phyloP scores from a whole-genome alignment of 495 filamentous ascomycete genomes.

The Aspergillus cavernicola region DNA sequence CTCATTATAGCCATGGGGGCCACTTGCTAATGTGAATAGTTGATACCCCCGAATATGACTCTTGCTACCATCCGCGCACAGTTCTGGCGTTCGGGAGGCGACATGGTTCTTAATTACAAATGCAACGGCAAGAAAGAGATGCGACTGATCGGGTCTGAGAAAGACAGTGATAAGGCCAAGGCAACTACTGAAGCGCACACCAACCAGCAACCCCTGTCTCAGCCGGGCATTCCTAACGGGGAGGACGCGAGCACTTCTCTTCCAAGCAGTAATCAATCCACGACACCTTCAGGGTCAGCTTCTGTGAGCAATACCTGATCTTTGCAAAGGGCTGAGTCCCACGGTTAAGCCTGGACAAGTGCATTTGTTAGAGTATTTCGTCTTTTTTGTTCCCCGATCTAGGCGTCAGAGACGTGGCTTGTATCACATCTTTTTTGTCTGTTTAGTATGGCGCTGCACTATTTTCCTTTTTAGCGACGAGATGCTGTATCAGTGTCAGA shows the following conservation, averaged over 20 bases:
- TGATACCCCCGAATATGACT: constrained; percentile 72
- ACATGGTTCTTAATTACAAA: constrained; percentile 88
- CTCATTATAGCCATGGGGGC: background rate
- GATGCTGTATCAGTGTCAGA: background rate
- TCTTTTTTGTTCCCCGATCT: background rate
- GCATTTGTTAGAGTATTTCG: background rate
- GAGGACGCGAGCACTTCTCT: constrained; percentile 25
- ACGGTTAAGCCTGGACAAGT: background rate
- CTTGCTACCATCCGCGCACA: constrained; percentile 85
- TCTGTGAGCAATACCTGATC: constrained; percentile 24
- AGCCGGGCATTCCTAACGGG: constrained; percentile 15
- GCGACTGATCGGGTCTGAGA: constrained; percentile 21
- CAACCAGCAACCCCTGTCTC: background rate
- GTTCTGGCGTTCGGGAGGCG: constrained; percentile 87
- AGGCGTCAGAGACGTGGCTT: background rate
- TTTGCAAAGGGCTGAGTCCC: background rate
- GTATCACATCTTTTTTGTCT: background rate
- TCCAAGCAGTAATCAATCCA: constrained; percentile 36
- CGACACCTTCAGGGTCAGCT: constrained; percentile 31
- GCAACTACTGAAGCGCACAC: constrained; percentile 11
- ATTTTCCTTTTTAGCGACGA: constrained; percentile 4
- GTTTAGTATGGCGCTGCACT: background rate
- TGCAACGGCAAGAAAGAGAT: constrained; percentile 71
- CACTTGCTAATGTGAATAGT: constrained; percentile 33
- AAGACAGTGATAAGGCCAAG: constrained; percentile 19